These are phyloP conservation scores for Didymellaceae sp. DNA, from an alignment of 2,329 filamentous ascomycete genomes.

Conservation along the genomic window DNA sequence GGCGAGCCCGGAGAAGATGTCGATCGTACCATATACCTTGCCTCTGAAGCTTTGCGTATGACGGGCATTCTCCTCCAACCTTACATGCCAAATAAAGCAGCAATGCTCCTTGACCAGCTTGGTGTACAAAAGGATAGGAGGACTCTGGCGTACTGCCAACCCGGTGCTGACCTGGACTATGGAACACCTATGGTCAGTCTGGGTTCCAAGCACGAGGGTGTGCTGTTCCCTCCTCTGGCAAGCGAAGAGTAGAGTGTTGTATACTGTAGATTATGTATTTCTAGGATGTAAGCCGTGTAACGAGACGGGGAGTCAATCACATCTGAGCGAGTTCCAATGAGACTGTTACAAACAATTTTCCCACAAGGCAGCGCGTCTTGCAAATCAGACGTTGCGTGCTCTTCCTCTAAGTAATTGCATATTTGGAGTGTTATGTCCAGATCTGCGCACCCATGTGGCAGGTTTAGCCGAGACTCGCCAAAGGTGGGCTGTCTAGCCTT, in stretches of 20 bases:
- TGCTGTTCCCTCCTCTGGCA: slow-evolving; percentile 58
- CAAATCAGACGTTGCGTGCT: too few species aligned
- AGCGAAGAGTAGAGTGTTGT: slow-evolving; percentile 28
- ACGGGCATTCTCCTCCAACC: slow-evolving; percentile 86
- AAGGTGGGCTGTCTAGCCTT: slow-evolving; percentile 25
- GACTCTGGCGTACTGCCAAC: slow-evolving; percentile 65
- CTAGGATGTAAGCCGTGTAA: background rate
- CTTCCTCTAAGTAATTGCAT: too few species aligned
- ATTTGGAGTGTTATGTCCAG: too few species aligned
- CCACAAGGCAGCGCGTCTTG: too few species aligned
- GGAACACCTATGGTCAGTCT: slow-evolving; percentile 58
- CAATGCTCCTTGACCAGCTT: slow-evolving; percentile 75
- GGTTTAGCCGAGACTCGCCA: slow-evolving; percentile 23
- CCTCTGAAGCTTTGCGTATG: slow-evolving; percentile 78
- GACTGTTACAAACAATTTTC: background rate
- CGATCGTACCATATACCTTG: slow-evolving; percentile 67
- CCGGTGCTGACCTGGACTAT: slow-evolving; percentile 73
- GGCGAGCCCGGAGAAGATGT: slow-evolving; percentile 42
- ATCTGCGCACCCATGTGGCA: background rate
- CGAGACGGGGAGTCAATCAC: background rate
- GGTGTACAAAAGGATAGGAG: slow-evolving; percentile 71
- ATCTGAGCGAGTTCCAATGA: background rate
- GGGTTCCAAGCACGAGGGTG: slow-evolving; percentile 52
- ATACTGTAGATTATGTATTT: slow-evolving; percentile 13
- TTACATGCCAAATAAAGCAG: slow-evolving; percentile 83